Conservation (phyloP, 1,284 basidiomycete species). For the Trichosporon ovoides region DNA sequence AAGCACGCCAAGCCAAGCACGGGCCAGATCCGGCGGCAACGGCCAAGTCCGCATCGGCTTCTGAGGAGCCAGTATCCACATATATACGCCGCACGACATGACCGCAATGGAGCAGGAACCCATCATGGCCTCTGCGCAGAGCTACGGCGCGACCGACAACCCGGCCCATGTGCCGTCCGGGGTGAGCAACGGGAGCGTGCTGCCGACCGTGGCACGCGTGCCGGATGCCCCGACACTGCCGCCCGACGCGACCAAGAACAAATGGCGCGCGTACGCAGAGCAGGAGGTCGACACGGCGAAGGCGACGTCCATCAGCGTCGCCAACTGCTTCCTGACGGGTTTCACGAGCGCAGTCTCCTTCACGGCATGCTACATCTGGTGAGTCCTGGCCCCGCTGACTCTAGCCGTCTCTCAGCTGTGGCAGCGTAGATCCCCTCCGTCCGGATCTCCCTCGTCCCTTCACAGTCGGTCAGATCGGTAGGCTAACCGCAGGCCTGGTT, state of each 20-base stretch:
- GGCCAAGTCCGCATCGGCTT: not conserved
- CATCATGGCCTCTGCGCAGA: not conserved
- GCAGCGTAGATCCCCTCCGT: too few relatives aligned
- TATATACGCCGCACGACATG: not conserved
- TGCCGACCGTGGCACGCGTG: too few relatives aligned
- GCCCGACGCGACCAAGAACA: too few relatives aligned
- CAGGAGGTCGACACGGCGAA: conserved; percentile 59
- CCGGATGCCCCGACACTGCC: too few relatives aligned
- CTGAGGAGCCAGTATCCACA: not conserved
- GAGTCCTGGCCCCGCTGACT: too few relatives aligned
- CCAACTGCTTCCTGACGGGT: conserved; percentile 80
- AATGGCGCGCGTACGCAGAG: not conserved
- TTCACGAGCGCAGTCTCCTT: conserved; percentile 71
- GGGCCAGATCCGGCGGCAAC: not conserved
- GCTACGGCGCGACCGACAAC: not conserved
- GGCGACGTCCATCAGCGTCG: conserved; percentile 59
- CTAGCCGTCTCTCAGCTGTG: too few relatives aligned
- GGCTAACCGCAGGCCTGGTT: conserved; percentile 12
- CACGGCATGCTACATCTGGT: conserved; percentile 45
- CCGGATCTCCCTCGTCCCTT: too few relatives aligned
- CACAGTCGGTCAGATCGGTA: not conserved
- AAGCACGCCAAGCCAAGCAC: not conserved
- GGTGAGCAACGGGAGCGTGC: too few relatives aligned
- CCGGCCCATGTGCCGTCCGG: too few relatives aligned
- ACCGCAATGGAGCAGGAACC: not conserved